These are phyloP conservation scores for Aureobasidium melanogenum DNA, from an alignment of 2,329 filamentous ascomycete species.

Conservation along the genomic window DNA sequence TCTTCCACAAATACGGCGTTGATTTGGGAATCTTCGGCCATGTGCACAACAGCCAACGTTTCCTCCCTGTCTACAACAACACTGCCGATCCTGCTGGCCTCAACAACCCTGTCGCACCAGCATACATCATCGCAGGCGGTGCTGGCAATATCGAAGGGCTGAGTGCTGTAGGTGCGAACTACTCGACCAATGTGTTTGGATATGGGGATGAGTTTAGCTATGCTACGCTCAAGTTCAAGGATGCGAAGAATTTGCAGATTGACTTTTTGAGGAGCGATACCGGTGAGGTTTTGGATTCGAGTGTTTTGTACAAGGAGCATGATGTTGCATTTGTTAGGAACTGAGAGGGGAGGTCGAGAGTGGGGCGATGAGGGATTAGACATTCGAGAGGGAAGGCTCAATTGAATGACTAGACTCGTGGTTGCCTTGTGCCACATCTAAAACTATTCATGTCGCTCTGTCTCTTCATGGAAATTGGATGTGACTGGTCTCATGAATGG, in stretches of 20 bases:
- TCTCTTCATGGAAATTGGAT: no score
- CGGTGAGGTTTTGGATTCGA: conserved; percentile 21
- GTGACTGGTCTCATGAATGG: neutral
- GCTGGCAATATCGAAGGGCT: conserved; percentile 50
- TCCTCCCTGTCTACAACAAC: conserved; percentile 29
- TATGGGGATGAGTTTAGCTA: conserved; percentile 47
- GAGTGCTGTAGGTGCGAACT: conserved; percentile 33
- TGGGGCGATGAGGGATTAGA: no score
- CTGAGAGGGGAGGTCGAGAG: neutral
- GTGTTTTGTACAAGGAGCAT: conserved; percentile 19
- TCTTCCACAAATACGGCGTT: conserved; percentile 49
- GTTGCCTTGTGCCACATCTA: no score
- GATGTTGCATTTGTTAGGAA: neutral
- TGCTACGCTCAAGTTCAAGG: conserved; percentile 39
- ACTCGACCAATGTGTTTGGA: conserved; percentile 39
- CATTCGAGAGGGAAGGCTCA: neutral
- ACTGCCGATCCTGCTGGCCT: conserved; percentile 33
- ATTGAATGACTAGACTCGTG: neutral
- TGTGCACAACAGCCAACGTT: conserved; percentile 50
- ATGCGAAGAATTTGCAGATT: conserved; percentile 39
- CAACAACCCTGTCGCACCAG: conserved; percentile 44
- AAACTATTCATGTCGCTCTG: no score
- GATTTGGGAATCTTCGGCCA: conserved; percentile 50
- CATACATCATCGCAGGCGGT: conserved; percentile 49
- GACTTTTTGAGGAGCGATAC: conserved; percentile 44